phyloP scores from a whole-genome alignment of 345 rosid genomes.

The Linum usitatissimum region DNA sequence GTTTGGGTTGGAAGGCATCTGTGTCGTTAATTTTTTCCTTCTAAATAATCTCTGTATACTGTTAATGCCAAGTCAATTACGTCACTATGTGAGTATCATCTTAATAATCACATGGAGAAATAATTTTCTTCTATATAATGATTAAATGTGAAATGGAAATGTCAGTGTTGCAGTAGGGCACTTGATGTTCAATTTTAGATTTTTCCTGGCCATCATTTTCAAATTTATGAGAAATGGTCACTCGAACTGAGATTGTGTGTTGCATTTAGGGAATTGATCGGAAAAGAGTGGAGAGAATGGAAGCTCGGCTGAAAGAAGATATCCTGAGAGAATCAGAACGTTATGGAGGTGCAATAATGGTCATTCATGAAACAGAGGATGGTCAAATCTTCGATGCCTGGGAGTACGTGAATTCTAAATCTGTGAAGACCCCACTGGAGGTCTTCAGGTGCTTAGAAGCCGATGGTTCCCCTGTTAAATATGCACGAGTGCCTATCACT shows the following conservation, averaged over 20 bases:
- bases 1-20: not conserved
- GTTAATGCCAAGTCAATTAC: not conserved
- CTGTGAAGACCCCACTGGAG: slow-evolving; percentile 86
- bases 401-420: slow-evolving; percentile 67
- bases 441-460: slow-evolving; percentile 79
- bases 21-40: too few relatives aligned
- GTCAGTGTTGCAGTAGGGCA: not conserved
- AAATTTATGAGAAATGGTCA: not conserved
- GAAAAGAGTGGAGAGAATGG: slow-evolving; percentile 92
- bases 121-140: not conserved
- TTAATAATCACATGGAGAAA: not conserved
- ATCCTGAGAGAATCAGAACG: slow-evolving; percentile 78
- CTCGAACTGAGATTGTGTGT: not conserved
- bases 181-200: not conserved
- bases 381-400: slow-evolving; percentile 80
- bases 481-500: slow-evolving; percentile 93
- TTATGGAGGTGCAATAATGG: slow-evolving; percentile 90
- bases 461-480: slow-evolving; percentile 71
- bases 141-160: not conserved
- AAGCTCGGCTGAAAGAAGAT: slow-evolving; percentile 90
- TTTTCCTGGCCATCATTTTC: not conserved
- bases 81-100: not conserved
- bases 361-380: slow-evolving; percentile 82
- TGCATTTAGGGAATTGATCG: slow-evolving; percentile 77
- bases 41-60: not conserved